phyloP scores from a whole-genome alignment of 345 rosid genomes.

The Dipteronia sinensis region DNA sequence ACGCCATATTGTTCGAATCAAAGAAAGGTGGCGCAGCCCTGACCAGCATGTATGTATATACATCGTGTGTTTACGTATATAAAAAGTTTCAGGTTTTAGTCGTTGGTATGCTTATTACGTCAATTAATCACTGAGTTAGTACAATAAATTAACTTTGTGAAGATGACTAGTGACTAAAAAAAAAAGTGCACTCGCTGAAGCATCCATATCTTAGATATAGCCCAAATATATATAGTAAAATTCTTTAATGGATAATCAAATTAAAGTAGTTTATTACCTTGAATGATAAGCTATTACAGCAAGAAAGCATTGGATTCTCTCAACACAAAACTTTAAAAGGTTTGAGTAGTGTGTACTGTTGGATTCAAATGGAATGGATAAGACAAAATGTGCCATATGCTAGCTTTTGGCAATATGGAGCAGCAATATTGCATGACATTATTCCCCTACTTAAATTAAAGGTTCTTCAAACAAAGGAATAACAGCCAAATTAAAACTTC shows the following conservation, averaged over 20 bases:
- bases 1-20: neutral
- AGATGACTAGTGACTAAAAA: neutral
- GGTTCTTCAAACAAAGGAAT: constrained; percentile 11
- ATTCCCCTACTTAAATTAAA: constrained; percentile 30
- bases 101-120: too few relatives aligned
- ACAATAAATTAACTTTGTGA: neutral
- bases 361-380: constrained; percentile 38
- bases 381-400: constrained; percentile 45
- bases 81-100: too few relatives aligned
- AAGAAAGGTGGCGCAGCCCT: constrained; percentile 15
- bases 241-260: constrained; percentile 3
- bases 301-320: constrained; percentile 42
- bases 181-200: constrained; percentile 3
- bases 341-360: constrained; percentile 15
- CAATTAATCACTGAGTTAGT: neutral
- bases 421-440: constrained; percentile 21
- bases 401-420: neutral
- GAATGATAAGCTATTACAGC: constrained; percentile 29
- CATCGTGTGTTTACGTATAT: too few relatives aligned
- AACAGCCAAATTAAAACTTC: constrained; percentile 13
- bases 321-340: constrained; percentile 24
- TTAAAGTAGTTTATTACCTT: constrained; percentile 14
- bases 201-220: constrained; percentile 15
- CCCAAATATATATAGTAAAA: neutral
- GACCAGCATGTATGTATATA: neutral